Evolutionary conservation across 1,284 basidiomycete genomes (phyloP).

Genomic region (Hortiboletus rubellus): DNA sequence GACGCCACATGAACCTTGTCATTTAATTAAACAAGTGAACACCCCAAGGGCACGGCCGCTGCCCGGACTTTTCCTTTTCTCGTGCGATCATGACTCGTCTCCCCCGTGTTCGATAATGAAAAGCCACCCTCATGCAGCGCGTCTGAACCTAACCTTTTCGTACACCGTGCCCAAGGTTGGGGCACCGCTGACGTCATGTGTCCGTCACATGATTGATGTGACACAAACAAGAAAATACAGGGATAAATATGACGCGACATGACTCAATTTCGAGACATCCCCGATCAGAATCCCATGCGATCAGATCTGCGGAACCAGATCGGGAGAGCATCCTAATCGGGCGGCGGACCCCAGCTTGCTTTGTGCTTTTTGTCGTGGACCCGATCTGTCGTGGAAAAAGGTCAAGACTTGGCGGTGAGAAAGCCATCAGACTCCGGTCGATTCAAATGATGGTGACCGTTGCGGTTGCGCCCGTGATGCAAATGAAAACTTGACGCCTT

Average conservation of each 20-base stretch:
- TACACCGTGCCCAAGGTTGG: neutral
- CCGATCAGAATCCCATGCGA: slow-evolving; percentile 39
- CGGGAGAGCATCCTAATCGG: slow-evolving; percentile 17
- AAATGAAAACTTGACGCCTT: slow-evolving; percentile 31
- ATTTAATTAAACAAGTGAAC: slow-evolving; percentile 19
- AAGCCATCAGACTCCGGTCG: slow-evolving; percentile 8
- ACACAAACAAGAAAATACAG: slow-evolving; percentile 21
- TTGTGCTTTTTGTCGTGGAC: neutral
- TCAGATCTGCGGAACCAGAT: slow-evolving; percentile 34
- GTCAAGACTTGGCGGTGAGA: slow-evolving; percentile 18
- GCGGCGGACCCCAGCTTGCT: slow-evolving; percentile 20
- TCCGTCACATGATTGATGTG: slow-evolving; percentile 24
- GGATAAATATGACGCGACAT: slow-evolving; percentile 21
- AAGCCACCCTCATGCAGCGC: slow-evolving; percentile 17
- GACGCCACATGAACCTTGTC: slow-evolving; percentile 35
- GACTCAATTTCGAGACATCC: slow-evolving; percentile 18
- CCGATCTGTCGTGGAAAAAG: slow-evolving; percentile 18
- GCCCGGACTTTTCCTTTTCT: slow-evolving; percentile 8
- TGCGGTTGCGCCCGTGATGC: slow-evolving; percentile 18
- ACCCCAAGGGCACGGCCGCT: slow-evolving; percentile 19
- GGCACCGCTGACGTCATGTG: slow-evolving; percentile 25
- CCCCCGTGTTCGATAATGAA: slow-evolving; percentile 21
- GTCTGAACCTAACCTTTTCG: slow-evolving; percentile 30
- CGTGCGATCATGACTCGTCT: slow-evolving; percentile 10
- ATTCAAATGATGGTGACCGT: slow-evolving; percentile 15